Base-by-base conservation (phyloP, 108 stramenopile genomes). In the Schizochytrium sp. region DNA sequence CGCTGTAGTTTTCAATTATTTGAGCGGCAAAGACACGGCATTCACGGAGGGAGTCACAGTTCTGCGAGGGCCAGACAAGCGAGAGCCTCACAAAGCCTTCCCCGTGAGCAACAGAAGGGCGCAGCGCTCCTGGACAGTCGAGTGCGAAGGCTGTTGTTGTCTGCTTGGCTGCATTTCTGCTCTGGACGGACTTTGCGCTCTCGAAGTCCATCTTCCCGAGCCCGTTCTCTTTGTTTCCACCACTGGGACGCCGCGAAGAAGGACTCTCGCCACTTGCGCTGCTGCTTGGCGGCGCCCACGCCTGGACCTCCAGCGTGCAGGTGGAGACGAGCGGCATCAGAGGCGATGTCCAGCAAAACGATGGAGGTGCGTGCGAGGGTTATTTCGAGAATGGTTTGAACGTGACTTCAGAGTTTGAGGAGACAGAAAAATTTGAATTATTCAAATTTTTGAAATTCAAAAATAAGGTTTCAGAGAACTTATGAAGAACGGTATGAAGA, bases 71-170 rank as follows among this genome's bases (percentile, higher is more conserved):
- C 12, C 92, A 89, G 53, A 73, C 72, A 88, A 95, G 93, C 46
- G 93, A 93, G 2, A 93, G 47, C 0, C 93, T 92, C 45, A 93
- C 94, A 46, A 91, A 93, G 88, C 93, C 91, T 42, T 89, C 60
- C 94, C 94, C 94, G 13, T 92, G 93, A 88, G 93, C 90, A 76
- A 92, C 92, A 13, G 91, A 93, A 17, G 94, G 89, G 4, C 93
- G 92, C 45, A 92, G 88, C 4, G 92, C 90, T 72, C 90, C 91
- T 3, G 88, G 89, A 87, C 89, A 93, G 64, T 7, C 64, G n/a
- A 93, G 89, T 41, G 91, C 92, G 17, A 91, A 92, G 72, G 89
- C 90, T 64, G 94, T 93, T n/a, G 92, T 69, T 7, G 91, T 93
- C 41, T 90, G 91, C 44, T 93, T 93, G 41, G 93, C 88, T 53